Percentiles rank a stretch among this genome's conserved stretches.
These are phyloP conservation scores for Syzygium aqueum DNA, from an alignment of 345 rosid species.

Conservation along the genomic window DNA sequence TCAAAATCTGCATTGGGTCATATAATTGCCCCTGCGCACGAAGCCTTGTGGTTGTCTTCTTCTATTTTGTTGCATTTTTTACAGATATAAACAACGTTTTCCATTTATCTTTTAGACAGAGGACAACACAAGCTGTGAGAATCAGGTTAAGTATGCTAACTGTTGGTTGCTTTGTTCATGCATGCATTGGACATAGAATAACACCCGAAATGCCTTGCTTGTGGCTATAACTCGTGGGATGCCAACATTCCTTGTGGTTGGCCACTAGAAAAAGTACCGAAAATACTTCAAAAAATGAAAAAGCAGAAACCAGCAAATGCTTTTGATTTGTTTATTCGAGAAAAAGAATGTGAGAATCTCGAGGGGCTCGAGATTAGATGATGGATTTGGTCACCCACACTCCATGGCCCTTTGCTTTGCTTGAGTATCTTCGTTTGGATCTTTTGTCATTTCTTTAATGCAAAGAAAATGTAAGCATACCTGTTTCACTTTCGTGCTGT, in stretches of 20 bases:
- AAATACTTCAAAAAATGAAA: not conserved
- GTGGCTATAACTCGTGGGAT: not conserved
- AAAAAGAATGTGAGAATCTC: constrained; percentile 6
- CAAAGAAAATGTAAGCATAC: not conserved
- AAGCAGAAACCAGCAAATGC: not conserved
- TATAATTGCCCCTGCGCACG: not conserved
- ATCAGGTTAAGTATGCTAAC: not conserved
- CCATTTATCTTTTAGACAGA: not conserved
- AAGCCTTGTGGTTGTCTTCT: not conserved
- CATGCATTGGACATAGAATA: not conserved
- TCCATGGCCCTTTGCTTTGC: not conserved
- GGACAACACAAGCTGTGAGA: not conserved
- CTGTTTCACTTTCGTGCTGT: not conserved
- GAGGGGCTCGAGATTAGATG: not conserved
- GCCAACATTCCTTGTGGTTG: not conserved
- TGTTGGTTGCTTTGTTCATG: not conserved
- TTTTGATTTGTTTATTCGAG: not conserved
- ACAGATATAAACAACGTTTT: not conserved
- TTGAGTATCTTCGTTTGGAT: not conserved
- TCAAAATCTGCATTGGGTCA: not conserved
- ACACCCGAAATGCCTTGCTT: not conserved
- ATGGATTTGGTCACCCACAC: constrained; percentile 3
- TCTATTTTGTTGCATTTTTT: not conserved
- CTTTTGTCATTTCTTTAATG: not conserved
- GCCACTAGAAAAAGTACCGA: not conserved